Base-by-base conservation (phyloP, 768 basidiomycete genomes). In the Lactifluus volemus region DNA sequence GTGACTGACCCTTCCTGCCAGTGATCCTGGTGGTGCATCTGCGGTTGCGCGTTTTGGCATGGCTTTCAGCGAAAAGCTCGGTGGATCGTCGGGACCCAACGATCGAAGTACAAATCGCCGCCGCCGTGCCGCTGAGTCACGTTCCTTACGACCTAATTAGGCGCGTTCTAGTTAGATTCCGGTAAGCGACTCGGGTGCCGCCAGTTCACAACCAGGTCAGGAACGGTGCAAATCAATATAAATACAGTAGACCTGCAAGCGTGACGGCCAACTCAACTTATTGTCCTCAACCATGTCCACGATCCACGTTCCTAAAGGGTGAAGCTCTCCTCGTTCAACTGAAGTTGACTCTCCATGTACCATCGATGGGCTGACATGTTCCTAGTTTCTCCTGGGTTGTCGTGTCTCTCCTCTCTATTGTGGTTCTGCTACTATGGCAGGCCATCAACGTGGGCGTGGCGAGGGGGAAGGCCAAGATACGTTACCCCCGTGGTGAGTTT, bases 401-500 rank as follows among this genome's bases (percentile, higher is more conserved):
- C 3, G 78, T 78, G 4, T 78, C 84, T 4, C 69, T 85, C 29
- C 63, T 84, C 7, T 81, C 83, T 5, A 76, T 84, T 3, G 71
- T 76, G 17, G 78, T 76, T 67, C 61, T 89, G 9, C 74, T 84
- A 7, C 3, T 72, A 0, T 82, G 77, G 70, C 88, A 90, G 68
- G 69, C 67, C 2, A 2, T 71, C 25, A 67, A 70, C 17, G 80
- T 80, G 19, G 66, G 67, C 10, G 51, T 44, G 10, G 77, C 79
- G 29, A 81, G 89, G 55, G 78, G 70, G 54, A 74, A 66, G 9
- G 79, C 88, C 34, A 76, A 78, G 6, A 79, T 92, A 58, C 67
- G 73, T 11, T 91, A 89, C 67, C 89, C 89, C 38, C 87, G 85
- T 67, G 49, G 88, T 86, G 65, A 63, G 80, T 71, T 15, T 10